Percentiles rank a stretch among this genome's conserved stretches.
phyloP scores from a whole-genome alignment of 495 filamentous ascomycete species.

The Neurospora sp. region DNA sequence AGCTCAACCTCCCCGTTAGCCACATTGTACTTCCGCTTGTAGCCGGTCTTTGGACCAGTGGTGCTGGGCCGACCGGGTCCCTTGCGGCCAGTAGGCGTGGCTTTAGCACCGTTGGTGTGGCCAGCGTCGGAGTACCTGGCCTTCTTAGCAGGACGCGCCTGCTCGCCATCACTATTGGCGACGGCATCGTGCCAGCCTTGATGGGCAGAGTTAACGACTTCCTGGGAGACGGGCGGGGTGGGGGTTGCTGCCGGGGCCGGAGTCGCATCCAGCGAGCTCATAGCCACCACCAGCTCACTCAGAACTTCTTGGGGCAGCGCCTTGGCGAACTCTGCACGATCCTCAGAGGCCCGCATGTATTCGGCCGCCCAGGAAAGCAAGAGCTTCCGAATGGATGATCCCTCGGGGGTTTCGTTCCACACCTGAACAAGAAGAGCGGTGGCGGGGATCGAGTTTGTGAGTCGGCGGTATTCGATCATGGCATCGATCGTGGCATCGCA shows the following conservation, averaged over 20 bases:
- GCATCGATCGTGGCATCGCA: conserved; percentile 40
- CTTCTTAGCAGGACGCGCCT: conserved; percentile 22
- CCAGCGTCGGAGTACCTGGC: conserved; percentile 24
- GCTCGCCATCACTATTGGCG: conserved; percentile 18
- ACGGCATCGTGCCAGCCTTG: conserved; percentile 28
- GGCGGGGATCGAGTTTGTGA: conserved; percentile 39
- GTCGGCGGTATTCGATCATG: conserved; percentile 38
- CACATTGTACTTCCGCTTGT: conserved; percentile 19
- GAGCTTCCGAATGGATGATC: conserved; percentile 41
- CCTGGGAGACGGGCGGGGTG: background rate
- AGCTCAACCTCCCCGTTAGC: conserved; percentile 11
- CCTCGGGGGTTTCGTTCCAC: conserved; percentile 45
- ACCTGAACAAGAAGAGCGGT: conserved; percentile 42
- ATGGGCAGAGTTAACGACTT: conserved; percentile 5
- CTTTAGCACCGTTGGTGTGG: background rate
- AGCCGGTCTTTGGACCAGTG: conserved; percentile 1
- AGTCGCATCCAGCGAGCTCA: conserved; percentile 35
- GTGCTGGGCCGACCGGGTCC: conserved; percentile 5
- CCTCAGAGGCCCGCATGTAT: conserved; percentile 41
- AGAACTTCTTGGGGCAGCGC: conserved; percentile 44
- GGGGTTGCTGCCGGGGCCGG: conserved; percentile 7
- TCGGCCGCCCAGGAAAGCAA: conserved; percentile 46
- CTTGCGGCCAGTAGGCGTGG: conserved; percentile 1
- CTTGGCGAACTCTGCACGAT: conserved; percentile 38
- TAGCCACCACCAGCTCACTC: conserved; percentile 45